These are phyloP conservation scores for Exsudoporus floridanus DNA, from an alignment of 1,284 basidiomycete genomes.

Conservation along the genomic window DNA sequence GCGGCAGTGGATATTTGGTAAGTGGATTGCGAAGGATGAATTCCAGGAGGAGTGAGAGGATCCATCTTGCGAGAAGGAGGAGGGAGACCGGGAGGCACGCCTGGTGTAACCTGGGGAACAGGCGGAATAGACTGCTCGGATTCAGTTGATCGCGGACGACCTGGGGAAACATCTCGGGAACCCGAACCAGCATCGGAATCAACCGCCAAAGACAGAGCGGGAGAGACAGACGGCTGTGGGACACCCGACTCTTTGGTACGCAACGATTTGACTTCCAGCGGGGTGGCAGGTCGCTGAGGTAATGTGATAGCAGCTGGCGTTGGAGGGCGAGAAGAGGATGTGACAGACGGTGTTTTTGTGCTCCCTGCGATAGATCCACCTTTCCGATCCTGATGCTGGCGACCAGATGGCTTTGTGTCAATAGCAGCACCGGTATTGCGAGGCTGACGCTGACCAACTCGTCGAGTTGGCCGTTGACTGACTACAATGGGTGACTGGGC, in stretches of 20 bases:
- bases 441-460: slow-evolving; percentile 43
- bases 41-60: slow-evolving; percentile 54
- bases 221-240: slow-evolving; percentile 46
- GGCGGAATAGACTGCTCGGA: slow-evolving; percentile 41
- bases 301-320: slow-evolving; percentile 48
- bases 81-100: slow-evolving; percentile 58
- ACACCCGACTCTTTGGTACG: slow-evolving; percentile 41
- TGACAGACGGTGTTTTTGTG: slow-evolving; percentile 48
- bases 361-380: slow-evolving; percentile 27
- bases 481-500: slow-evolving; percentile 27
- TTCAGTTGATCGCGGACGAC: slow-evolving; percentile 45
- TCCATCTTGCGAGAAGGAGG: slow-evolving; percentile 51
- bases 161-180: slow-evolving; percentile 44
- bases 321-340: slow-evolving; percentile 64
- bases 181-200: slow-evolving; percentile 41
- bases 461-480: slow-evolving; percentile 41
- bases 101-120: slow-evolving; percentile 49
- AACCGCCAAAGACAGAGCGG: slow-evolving; percentile 47
- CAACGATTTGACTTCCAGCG: slow-evolving; percentile 42
- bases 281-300: slow-evolving; percentile 48
- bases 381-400: slow-evolving; percentile 42
- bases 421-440: slow-evolving; percentile 35
- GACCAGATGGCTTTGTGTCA: slow-evolving; percentile 40
- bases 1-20: slow-evolving; percentile 88
- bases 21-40: slow-evolving; percentile 57